Conservation (phyloP, 108 stramenopile genomes). For the Pseudonitzschia delicatissima region DNA sequence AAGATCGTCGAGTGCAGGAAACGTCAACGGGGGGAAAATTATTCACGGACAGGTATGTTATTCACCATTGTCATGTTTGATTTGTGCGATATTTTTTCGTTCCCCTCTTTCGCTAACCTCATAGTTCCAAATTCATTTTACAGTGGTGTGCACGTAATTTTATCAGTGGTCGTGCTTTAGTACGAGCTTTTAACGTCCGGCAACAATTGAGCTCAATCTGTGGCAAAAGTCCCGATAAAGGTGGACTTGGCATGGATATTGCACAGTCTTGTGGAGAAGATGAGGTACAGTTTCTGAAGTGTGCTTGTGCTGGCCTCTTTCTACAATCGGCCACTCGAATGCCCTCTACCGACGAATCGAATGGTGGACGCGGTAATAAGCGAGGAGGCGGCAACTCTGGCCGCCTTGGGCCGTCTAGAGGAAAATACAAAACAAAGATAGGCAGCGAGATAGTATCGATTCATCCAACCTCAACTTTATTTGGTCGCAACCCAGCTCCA, state of each 20-base stretch:
- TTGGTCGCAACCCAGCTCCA: slow-evolving; percentile 90
- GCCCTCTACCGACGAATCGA: slow-evolving; percentile 36
- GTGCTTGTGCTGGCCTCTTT: slow-evolving; percentile 89
- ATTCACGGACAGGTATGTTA: slow-evolving; percentile 45
- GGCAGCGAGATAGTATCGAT: slow-evolving; percentile 86
- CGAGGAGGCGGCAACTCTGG: slow-evolving; percentile 60
- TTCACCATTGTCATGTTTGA: not conserved
- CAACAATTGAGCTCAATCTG: slow-evolving; percentile 63
- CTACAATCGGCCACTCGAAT: slow-evolving; percentile 77
- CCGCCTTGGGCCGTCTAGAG: slow-evolving; percentile 62
- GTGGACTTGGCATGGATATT: slow-evolving; percentile 71
- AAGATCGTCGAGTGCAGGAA: not conserved
- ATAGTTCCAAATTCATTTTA: not conserved
- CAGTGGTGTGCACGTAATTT: slow-evolving; percentile 85
- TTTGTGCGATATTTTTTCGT: not conserved
- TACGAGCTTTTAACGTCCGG: slow-evolving; percentile 68
- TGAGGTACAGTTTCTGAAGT: slow-evolving; percentile 68
- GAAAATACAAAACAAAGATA: slow-evolving; percentile 90
- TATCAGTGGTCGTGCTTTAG: slow-evolving; percentile 69
- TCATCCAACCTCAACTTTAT: slow-evolving; percentile 90
- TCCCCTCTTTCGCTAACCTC: not conserved
- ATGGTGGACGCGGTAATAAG: slow-evolving; percentile 39
- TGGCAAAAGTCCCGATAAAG: slow-evolving; percentile 33
- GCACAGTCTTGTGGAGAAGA: slow-evolving; percentile 57
- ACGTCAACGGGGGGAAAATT: slow-evolving; percentile 49